These are phyloP conservation scores for Rubia peregrina DNA, from an alignment of 305 asterid species.

Conservation along the genomic window DNA sequence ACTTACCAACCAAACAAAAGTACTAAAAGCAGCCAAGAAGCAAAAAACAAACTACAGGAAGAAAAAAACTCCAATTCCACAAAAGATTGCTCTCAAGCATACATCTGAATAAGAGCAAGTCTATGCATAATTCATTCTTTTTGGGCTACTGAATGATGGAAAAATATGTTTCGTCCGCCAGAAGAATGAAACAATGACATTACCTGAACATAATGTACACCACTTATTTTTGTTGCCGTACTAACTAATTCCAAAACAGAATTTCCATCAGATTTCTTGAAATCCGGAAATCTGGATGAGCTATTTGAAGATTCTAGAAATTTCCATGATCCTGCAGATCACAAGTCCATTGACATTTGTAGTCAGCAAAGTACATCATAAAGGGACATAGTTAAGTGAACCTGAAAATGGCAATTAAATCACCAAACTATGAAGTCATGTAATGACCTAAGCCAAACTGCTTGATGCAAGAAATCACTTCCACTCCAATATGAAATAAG, in stretches of 20 bases:
- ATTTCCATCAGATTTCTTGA: slow-evolving; percentile 70
- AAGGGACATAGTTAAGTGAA: slow-evolving; percentile 14
- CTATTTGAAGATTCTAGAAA: slow-evolving; percentile 61
- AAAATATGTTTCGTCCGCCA: neutral
- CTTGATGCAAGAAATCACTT: neutral
- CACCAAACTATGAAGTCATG: neutral
- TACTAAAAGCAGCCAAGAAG: neutral
- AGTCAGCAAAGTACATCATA: neutral
- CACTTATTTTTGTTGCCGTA: slow-evolving; percentile 83
- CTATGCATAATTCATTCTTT: neutral
- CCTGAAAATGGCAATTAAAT: neutral
- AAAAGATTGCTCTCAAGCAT: neutral
- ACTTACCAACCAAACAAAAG: neutral
- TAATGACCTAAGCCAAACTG: neutral
- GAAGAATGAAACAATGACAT: slow-evolving; percentile 6
- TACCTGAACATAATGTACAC: slow-evolving; percentile 99
- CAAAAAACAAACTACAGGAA: neutral
- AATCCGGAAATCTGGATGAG: slow-evolving; percentile 79
- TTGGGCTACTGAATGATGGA: neutral
- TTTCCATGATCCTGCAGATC: slow-evolving; percentile 77
- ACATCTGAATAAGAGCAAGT: neutral
- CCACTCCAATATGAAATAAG: neutral
- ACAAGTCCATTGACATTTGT: slow-evolving; percentile 16
- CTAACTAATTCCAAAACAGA: slow-evolving; percentile 78
- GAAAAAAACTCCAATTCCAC: neutral